These are phyloP conservation scores for Tephrocybe sp. DNA, from an alignment of 768 basidiomycete genomes.

Conservation along the genomic window DNA sequence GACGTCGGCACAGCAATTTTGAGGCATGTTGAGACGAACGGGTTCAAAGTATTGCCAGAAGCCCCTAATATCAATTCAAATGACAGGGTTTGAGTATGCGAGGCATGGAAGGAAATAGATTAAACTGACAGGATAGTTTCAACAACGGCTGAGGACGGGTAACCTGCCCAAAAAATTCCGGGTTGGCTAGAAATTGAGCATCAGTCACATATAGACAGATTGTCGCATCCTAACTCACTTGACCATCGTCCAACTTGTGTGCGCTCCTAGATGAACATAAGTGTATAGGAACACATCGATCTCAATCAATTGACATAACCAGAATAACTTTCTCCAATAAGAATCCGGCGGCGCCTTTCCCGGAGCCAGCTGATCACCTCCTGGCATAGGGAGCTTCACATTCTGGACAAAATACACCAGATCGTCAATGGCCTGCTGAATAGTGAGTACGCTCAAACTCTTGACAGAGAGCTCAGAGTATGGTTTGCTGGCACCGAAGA, in stretches of 20 bases:
- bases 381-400: slow-evolving; percentile 62
- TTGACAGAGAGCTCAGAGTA: slow-evolving; percentile 47
- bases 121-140: slow-evolving; percentile 49
- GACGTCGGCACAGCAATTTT: slow-evolving; percentile 73
- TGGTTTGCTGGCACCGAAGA: slow-evolving; percentile 71
- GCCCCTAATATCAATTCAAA: slow-evolving; percentile 26
- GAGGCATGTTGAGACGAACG: slow-evolving; percentile 60
- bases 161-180: slow-evolving; percentile 56
- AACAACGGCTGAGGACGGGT: slow-evolving; percentile 63
- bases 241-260: slow-evolving; percentile 64
- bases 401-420: slow-evolving; percentile 66
- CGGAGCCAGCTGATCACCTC: slow-evolving; percentile 55
- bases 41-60: slow-evolving; percentile 75
- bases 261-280: too few species aligned
- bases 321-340: slow-evolving; percentile 48
- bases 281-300: too few species aligned
- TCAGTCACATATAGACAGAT: too few species aligned
- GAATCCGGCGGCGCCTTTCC: slow-evolving; percentile 44
- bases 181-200: too few species aligned
- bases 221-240: slow-evolving; percentile 45
- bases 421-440: slow-evolving; percentile 74
- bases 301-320: slow-evolving; percentile 22
- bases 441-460: slow-evolving; percentile 56
- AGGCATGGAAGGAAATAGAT: neutral
- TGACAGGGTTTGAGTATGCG: neutral